A percentile compares a stretch with the other conserved stretches of the same genome.
phyloP scores from a whole-genome alignment of 768 basidiomycete genomes.

The Mycena olivaceomarginata region DNA sequence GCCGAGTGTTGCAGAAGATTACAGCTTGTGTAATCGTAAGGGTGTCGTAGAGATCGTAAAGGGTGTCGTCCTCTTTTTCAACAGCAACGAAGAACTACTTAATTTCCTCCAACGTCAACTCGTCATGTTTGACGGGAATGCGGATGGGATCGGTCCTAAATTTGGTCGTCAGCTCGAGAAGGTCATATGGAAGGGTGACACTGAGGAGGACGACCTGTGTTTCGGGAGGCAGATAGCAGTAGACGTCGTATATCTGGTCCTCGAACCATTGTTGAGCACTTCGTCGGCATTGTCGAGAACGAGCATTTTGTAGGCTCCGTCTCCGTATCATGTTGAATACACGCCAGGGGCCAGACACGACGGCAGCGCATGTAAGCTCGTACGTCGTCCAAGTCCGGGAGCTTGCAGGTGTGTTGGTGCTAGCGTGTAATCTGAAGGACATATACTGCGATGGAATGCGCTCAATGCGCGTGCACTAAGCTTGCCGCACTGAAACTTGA shows the following conservation, averaged over 20 bases:
- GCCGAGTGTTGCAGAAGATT: constrained; percentile 98
- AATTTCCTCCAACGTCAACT: constrained; percentile 97
- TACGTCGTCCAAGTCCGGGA: constrained; percentile 99
- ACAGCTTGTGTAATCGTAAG: constrained; percentile 99
- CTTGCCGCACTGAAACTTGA: no score
- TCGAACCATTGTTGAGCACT: constrained; percentile 99
- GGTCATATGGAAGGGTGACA: constrained; percentile 96
- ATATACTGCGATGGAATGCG: no score
- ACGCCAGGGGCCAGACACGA: constrained; percentile 97
- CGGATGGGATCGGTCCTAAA: constrained; percentile 99
- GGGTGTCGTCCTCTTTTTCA: constrained; percentile 98
- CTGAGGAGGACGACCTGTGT: constrained; percentile 98
- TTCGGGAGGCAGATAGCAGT: constrained; percentile 96
- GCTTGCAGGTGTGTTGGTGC: constrained; percentile 96
- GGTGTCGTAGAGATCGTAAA: constrained; percentile 98
- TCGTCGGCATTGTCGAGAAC: constrained; percentile 97
- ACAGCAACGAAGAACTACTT: constrained; percentile 99
- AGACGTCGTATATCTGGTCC: constrained; percentile 99
- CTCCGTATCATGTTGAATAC: constrained; percentile 99
- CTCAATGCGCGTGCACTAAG: no score
- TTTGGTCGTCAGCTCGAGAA: constrained; percentile 99
- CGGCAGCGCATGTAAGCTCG: no score
- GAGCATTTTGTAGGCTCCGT: constrained; percentile 95
- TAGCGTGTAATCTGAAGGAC: no score
- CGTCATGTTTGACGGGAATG: constrained; percentile 99